phyloP scores from a whole-genome alignment of 768 basidiomycete genomes.

The Naematelia aurantialba region DNA sequence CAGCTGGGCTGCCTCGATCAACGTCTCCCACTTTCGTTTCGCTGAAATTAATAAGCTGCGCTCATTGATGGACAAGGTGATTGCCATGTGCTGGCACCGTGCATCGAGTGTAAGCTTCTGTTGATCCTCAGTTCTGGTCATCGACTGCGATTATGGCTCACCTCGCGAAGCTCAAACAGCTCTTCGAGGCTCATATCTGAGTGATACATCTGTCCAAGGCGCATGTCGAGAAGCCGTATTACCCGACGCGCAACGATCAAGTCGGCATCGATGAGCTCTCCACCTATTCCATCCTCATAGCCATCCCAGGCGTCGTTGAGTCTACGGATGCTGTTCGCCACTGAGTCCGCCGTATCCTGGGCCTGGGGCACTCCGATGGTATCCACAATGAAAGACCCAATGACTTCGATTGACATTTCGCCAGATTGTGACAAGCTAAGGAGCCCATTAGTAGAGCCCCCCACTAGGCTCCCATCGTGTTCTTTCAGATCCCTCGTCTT shows the following conservation, averaged over 20 bases:
- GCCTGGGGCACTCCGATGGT: neutral
- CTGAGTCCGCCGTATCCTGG: neutral
- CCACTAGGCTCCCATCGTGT: neutral
- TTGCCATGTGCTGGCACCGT: constrained; percentile 14
- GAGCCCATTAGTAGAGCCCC: neutral
- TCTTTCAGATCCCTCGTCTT: neutral
- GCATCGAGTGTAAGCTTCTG: constrained; percentile 1
- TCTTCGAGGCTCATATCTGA: neutral
- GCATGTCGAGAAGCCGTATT: neutral
- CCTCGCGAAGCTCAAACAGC: constrained; percentile 8
- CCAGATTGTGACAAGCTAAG: neutral
- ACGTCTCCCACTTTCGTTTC: constrained; percentile 4
- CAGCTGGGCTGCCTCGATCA: neutral
- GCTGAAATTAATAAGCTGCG: constrained; percentile 8
- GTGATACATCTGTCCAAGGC: neutral
- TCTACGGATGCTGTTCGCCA: neutral
- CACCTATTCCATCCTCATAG: neutral
- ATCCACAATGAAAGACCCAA: neutral
- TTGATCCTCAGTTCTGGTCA: neutral
- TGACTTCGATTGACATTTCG: neutral
- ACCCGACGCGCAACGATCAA: neutral
- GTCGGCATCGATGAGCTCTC: neutral
- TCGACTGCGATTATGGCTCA: neutral
- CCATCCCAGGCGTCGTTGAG: neutral
- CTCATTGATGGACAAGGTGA: constrained; percentile 18